A percentile compares a stretch with the other conserved stretches of the same genome.
Conservation (phyloP, 306 rosid genomes). For the Carpinus fangiana region DNA sequence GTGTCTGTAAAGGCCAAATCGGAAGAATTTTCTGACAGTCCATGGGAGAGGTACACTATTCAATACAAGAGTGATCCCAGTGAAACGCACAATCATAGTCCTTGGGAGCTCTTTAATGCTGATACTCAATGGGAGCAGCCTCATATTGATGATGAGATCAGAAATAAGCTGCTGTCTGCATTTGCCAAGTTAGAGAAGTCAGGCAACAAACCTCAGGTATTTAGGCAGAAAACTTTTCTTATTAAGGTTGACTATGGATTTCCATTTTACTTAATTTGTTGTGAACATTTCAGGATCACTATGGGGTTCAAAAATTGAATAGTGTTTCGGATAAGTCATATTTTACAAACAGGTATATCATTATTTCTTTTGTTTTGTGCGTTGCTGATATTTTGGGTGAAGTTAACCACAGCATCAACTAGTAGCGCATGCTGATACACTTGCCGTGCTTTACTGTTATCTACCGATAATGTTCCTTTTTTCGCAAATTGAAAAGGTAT, state of each 20-base stretch:
- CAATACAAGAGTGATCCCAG: constrained; percentile 71
- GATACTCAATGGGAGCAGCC: constrained; percentile 77
- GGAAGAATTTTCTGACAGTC: constrained; percentile 78
- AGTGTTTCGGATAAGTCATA: constrained; percentile 57
- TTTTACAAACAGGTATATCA: constrained; percentile 71
- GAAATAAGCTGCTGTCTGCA: constrained; percentile 55
- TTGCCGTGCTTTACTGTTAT: not conserved
- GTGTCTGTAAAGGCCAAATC: constrained; percentile 59
- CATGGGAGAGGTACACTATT: constrained; percentile 86
- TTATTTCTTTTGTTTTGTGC: not conserved
- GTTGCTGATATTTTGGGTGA: not conserved
- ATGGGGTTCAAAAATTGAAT: constrained; percentile 66
- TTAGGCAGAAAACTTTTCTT: not conserved
- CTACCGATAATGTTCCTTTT: not conserved
- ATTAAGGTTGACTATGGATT: constrained; percentile 18
- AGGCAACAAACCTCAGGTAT: constrained; percentile 67
- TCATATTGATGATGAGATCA: constrained; percentile 52
- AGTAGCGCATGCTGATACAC: not conserved
- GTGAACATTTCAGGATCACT: constrained; percentile 65
- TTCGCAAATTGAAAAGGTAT: not conserved
- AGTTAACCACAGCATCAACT: not conserved
- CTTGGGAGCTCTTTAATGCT: constrained; percentile 95
- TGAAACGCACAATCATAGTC: constrained; percentile 81
- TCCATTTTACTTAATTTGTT: constrained; percentile 27
- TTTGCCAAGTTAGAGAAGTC: constrained; percentile 59